These are phyloP conservation scores for Verticillium nonalfalfae DNA, from an alignment of 2,329 filamentous ascomycete genomes.

Conservation along the genomic window DNA sequence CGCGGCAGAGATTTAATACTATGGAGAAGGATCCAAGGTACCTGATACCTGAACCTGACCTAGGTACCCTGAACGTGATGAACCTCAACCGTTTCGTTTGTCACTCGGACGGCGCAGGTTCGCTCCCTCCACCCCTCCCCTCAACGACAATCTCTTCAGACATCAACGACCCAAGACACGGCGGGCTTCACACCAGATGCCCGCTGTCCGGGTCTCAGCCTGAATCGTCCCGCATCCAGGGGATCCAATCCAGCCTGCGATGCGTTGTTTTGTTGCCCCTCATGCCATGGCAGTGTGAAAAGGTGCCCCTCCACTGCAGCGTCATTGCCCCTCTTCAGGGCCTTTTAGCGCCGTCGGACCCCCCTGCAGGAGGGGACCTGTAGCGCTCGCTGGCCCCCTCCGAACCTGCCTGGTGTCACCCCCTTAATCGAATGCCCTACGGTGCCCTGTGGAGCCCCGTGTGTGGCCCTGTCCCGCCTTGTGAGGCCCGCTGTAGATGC, in stretches of 20 bases:
- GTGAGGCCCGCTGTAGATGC: neutral
- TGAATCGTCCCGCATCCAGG: neutral
- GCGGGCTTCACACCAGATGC: neutral
- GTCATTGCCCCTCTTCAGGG: neutral
- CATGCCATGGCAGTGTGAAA: neutral
- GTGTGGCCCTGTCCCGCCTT: neutral
- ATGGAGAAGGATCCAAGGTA: neutral
- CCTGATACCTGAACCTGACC: neutral
- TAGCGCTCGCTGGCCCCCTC: neutral
- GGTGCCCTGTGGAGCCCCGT: no score
- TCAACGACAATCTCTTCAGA: neutral
- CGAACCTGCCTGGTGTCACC: neutral
- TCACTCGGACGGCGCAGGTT: no score
- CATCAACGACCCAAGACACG: neutral
- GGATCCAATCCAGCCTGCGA: neutral
- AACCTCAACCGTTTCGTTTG: neutral
- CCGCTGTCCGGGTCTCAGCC: neutral
- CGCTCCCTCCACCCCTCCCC: neutral
- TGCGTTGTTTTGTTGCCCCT: neutral
- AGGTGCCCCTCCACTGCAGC: neutral
- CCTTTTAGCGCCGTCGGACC: neutral
- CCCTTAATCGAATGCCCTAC: no score
- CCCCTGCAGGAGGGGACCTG: neutral
- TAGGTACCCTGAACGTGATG: neutral
- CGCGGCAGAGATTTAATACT: neutral